phyloP scores from a whole-genome alignment of 306 rosid genomes.

The Fragaria iinumae region DNA sequence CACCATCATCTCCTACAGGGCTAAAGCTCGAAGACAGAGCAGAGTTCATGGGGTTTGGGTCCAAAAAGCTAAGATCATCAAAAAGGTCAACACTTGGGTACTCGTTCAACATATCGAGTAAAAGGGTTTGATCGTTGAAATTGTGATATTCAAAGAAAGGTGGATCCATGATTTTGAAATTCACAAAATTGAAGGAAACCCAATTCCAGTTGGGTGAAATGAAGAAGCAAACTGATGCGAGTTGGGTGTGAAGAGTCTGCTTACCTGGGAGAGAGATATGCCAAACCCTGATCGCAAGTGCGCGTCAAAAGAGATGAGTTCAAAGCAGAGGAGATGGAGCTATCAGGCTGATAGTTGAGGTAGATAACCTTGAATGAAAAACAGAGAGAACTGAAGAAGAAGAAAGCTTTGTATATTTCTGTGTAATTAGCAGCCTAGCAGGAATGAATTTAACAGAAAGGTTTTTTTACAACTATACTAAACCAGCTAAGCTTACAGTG shows the following conservation, averaged over 20 bases:
- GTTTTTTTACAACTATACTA: too few species aligned
- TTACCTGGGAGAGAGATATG: slow-evolving; percentile 12
- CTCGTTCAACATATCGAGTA: slow-evolving; percentile 20
- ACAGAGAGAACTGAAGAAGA: too few species aligned
- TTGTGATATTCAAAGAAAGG: slow-evolving; percentile 11
- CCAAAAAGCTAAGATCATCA: slow-evolving; percentile 17
- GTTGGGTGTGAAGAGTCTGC: not conserved
- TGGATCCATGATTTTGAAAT: slow-evolving; percentile 33
- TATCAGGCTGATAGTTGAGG: too few species aligned
- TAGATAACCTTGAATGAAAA: too few species aligned
- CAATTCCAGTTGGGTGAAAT: not conserved
- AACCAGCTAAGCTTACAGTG: too few species aligned
- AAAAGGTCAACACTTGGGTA: slow-evolving; percentile 19
- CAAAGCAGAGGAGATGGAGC: not conserved
- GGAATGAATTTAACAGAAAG: too few species aligned
- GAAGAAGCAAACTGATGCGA: not conserved
- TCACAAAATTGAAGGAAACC: not conserved
- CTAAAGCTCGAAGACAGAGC: slow-evolving; percentile 11
- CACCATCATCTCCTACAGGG: slow-evolving; percentile 37
- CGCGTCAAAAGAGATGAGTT: not conserved
- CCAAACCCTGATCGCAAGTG: not conserved
- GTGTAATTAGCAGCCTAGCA: too few species aligned
- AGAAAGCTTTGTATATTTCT: too few species aligned
- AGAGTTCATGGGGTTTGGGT: not conserved
- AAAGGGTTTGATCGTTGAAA: slow-evolving; percentile 11